Evolutionary conservation across 2,329 filamentous ascomycete genomes (phyloP).

Genomic region (Lojkania enalia): DNA sequence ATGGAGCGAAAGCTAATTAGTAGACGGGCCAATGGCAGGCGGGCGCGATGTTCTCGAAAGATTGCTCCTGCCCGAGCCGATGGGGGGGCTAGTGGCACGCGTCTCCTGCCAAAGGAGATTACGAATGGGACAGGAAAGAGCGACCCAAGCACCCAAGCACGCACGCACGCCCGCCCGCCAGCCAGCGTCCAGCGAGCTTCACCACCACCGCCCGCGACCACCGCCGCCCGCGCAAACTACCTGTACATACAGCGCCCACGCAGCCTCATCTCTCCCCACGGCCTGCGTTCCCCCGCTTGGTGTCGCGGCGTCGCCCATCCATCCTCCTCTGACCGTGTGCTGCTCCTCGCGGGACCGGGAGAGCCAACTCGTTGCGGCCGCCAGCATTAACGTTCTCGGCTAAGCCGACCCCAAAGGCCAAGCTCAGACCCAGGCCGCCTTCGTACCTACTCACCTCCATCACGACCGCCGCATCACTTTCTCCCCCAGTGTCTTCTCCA

Average conservation of each 20-base stretch:
- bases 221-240: not conserved
- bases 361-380: not conserved
- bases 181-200: not conserved
- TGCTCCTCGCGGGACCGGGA: too few relatives aligned
- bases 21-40: not conserved
- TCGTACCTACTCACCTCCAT: conserved; percentile 13
- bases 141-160: not conserved
- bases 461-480: conserved; percentile 14
- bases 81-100: not conserved
- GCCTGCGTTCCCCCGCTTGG: not conserved
- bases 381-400: not conserved
- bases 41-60: not conserved
- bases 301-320: not conserved
- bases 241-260: not conserved
- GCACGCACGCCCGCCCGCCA: not conserved
- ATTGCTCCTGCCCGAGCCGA: not conserved
- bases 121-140: not conserved
- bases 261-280: not conserved
- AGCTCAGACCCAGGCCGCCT: conserved; percentile 2
- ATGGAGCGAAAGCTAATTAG: not conserved
- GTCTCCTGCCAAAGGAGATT: conserved; percentile 1
- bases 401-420: conserved; percentile 2
- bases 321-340: not conserved
- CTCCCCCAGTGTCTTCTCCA: conserved; percentile 12
- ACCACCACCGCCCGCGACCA: not conserved